Conservation (phyloP, 805 yeast genomes). For the Candida yuanshanica region DNA sequence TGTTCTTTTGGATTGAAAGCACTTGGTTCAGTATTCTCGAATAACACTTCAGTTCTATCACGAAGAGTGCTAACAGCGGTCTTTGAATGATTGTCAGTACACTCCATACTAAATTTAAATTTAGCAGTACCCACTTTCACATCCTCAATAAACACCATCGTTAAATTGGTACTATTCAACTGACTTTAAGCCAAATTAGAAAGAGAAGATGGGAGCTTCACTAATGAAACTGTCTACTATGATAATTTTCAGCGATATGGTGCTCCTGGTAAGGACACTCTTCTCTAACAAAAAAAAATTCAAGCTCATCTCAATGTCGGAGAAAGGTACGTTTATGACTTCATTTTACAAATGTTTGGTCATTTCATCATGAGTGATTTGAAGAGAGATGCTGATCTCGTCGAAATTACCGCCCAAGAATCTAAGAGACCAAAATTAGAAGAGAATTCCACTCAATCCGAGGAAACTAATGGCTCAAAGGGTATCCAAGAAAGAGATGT, state of each 20-base stretch:
- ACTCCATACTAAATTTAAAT: background rate
- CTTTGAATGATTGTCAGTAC: conserved; percentile 8
- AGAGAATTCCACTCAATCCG: conserved; percentile 1
- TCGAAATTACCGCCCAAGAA: conserved; percentile 9
- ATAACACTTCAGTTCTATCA: conserved; percentile 10
- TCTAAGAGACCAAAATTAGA: conserved; percentile 18
- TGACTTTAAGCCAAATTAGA: no score
- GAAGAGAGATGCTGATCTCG: conserved; percentile 20
- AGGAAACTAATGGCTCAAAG: conserved; percentile 8
- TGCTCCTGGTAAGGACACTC: background rate
- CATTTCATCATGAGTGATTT: conserved; percentile 8
- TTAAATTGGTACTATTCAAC: background rate
- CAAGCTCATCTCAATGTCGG: conserved; percentile 5
- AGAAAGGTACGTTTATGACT: background rate
- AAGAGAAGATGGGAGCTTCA: no score
- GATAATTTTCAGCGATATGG: background rate
- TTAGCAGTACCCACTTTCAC: background rate
- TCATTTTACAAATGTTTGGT: background rate
- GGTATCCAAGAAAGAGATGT: conserved; percentile 74
- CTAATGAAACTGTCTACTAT: background rate
- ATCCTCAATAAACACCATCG: background rate
- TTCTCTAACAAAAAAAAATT: background rate
- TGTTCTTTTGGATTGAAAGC: conserved; percentile 3
- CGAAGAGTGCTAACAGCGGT: conserved; percentile 11
- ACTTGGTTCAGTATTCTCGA: conserved; percentile 2